phyloP scores from a whole-genome alignment of 495 filamentous ascomycete species.

The Penicillium longicatenatum region DNA sequence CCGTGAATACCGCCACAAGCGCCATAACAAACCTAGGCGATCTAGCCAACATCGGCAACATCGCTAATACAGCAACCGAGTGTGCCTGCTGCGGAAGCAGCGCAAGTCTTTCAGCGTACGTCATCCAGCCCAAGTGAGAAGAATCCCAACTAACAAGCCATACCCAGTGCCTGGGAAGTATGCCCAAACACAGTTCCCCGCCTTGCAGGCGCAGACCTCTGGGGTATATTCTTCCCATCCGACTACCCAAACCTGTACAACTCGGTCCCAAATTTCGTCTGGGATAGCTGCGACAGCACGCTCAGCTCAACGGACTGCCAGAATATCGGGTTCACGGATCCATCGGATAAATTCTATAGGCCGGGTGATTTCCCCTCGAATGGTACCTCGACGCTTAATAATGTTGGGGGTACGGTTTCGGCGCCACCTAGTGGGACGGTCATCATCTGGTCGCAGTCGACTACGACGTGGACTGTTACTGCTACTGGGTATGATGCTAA shows the following conservation, averaged over 20 bases:
- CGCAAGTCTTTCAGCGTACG: conserved; percentile 33
- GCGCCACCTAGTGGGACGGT: conserved; percentile 29
- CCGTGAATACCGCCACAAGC: conserved; percentile 8
- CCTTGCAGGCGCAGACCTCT: conserved; percentile 32
- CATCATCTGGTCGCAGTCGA: conserved; percentile 30
- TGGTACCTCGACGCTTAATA: conserved; percentile 22
- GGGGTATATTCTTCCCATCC: conserved; percentile 29
- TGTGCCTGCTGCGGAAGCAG: conserved; percentile 34
- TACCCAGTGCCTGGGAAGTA: conserved; percentile 26
- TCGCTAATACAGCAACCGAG: conserved; percentile 20
- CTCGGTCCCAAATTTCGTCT: conserved; percentile 26
- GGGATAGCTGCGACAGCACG: conserved; percentile 26
- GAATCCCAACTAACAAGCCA: not conserved
- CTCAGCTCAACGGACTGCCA: conserved; percentile 14
- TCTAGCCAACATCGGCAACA: conserved; percentile 18
- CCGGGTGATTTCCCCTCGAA: conserved; percentile 26
- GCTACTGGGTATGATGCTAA: conserved; percentile 28
- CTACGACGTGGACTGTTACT: conserved; percentile 26
- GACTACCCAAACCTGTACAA: conserved; percentile 27
- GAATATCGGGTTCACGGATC: conserved; percentile 22
- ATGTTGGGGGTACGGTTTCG: conserved; percentile 26
- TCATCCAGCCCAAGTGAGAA: not conserved
- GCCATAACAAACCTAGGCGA: conserved; percentile 9
- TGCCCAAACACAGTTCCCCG: conserved; percentile 29
- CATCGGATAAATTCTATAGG: conserved; percentile 28